Conservation (phyloP, 805 yeast genomes). For the Wickerhamiella domercqiae region DNA sequence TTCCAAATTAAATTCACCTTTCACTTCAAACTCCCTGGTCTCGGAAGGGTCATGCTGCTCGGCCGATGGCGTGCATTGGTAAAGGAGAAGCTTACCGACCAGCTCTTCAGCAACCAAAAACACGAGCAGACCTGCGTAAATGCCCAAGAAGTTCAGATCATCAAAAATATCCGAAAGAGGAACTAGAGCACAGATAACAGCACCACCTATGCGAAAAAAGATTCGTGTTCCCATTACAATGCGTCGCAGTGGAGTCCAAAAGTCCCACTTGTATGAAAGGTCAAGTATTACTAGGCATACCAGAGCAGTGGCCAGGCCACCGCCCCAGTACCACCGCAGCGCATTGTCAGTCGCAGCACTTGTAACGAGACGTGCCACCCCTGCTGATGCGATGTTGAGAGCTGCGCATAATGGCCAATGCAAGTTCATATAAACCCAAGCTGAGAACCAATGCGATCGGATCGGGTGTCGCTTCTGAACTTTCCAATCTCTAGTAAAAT, state of each 20-base stretch:
- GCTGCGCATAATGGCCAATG: conserved; percentile 7
- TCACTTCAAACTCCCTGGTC: no score
- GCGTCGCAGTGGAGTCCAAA: conserved; percentile 1
- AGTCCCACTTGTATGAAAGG: conserved; percentile 4
- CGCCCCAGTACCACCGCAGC: conserved; percentile 6
- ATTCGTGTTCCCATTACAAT: background rate
- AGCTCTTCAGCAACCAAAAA: conserved; percentile 7
- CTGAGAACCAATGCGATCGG: conserved; percentile 3
- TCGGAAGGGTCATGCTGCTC: no score
- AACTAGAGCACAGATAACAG: conserved; percentile 2
- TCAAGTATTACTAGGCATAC: conserved; percentile 3
- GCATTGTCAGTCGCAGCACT: background rate
- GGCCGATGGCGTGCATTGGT: no score
- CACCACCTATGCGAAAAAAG: background rate
- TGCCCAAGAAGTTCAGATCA: conserved; percentile 5
- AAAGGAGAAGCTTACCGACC: conserved; percentile 3
- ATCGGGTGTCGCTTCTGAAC: conserved; percentile 5
- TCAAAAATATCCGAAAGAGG: conserved; percentile 2
- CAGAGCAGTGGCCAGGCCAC: conserved; percentile 5
- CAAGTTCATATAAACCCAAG: conserved; percentile 1
- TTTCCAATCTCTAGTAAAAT: conserved; percentile 5
- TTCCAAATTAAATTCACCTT: no score
- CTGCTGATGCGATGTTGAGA: conserved; percentile 4
- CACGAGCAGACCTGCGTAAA: conserved; percentile 4
- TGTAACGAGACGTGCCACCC: conserved; percentile 3